Base-by-base conservation (phyloP, 345 rosid species). In the Linum trigynum region DNA sequence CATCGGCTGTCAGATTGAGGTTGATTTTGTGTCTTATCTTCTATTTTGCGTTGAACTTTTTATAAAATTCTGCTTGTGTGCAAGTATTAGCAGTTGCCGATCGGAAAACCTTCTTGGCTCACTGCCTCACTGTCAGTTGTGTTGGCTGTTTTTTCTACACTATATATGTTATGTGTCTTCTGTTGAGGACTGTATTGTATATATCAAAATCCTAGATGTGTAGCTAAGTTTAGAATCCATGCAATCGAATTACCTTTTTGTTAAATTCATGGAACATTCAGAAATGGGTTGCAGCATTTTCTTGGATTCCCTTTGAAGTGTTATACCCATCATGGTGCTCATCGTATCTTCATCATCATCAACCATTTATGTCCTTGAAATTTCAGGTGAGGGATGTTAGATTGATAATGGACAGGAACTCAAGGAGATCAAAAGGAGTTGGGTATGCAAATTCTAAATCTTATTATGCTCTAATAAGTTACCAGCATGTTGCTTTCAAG, bases 341-440 rank as follows among this genome's bases (percentile, higher is more conserved):
- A 51, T 53, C 50, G 59, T 12, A 55, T 67, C 35, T 67, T 7
- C 5, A 14, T 69, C 67, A 5, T 59, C 43, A 39, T 1, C 48
- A 15, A 2, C 12, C 32, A 23, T 23, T 55, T 56, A 67, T 36
- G 70, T 55, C 15, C 60, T 75, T 65, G 8, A 69, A 35, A 69
- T 74, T 79, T 69, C 82, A 92, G 98, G 98, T 92, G 66, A 87
- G 98, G 80, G 98, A 92, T 70, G 98, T 92, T 37, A 91, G 95
- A n/a, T 71, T 92, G 79, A 92, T 92, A 78, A 85, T 92, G 96
- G 98, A 92, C 70, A 83, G 98, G 76, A 92, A 89, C 74, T 92
- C 98, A 59, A 83, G 98, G 71, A 75, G 96, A 64, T 92, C 98
- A 48, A 92, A 85, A 77, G 98, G 98, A 76, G 98, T 92, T 81